These are phyloP conservation scores for Sphagnum tenellum DNA, from an alignment of 225 moss, liverwort and hornwort species.

Conservation along the genomic window DNA sequence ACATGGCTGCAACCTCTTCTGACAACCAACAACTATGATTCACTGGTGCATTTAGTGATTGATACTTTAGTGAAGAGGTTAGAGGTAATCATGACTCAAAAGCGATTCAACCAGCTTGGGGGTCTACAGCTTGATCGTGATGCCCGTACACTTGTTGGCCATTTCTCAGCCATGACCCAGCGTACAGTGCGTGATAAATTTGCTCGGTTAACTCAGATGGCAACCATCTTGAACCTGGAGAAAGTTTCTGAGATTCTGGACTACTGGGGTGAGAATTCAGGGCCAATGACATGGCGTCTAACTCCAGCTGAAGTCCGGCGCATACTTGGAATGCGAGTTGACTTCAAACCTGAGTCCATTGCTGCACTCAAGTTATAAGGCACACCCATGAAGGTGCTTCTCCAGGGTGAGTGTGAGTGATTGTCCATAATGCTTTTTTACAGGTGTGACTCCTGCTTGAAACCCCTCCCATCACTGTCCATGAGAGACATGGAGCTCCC, in stretches of 20 bases:
- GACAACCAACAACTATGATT: slow-evolving; percentile 85
- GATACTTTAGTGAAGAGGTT: slow-evolving; percentile 73
- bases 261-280: slow-evolving; percentile 95
- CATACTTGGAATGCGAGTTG: slow-evolving; percentile 72
- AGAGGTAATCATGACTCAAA: slow-evolving; percentile 77
- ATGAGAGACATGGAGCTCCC: no score
- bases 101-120: slow-evolving; percentile 82
- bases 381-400: no score
- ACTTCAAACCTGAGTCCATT: slow-evolving; percentile 82
- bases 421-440: no score
- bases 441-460: no score
- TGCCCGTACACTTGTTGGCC: slow-evolving; percentile 74
- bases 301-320: slow-evolving; percentile 77
- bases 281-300: slow-evolving; percentile 90
- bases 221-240: slow-evolving; percentile 82
- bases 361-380: slow-evolving; percentile 70
- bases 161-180: slow-evolving; percentile 88
- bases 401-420: no score
- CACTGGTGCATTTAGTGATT: slow-evolving; percentile 71
- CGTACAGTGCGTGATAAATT: slow-evolving; percentile 88
- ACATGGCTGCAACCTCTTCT: slow-evolving; percentile 76
- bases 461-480: no score
- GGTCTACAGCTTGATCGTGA: slow-evolving; percentile 88
- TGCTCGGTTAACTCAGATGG: slow-evolving; percentile 90
- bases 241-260: slow-evolving; percentile 86